Percentiles rank a stretch among this genome's conserved stretches.
phyloP scores from a whole-genome alignment of 495 filamentous ascomycete genomes.

The Penicillium manginii region DNA sequence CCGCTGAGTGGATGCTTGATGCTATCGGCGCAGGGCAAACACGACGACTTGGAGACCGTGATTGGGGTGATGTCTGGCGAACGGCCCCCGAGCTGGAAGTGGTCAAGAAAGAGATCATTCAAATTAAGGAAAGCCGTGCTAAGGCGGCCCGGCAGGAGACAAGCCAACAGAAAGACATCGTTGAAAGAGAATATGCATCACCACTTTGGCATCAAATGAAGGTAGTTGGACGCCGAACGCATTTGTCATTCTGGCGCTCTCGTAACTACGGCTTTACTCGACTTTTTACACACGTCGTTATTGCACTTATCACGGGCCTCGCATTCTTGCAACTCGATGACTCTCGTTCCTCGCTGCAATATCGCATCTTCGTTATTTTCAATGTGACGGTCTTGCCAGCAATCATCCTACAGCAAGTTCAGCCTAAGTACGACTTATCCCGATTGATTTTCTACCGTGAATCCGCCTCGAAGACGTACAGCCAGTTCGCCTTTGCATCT shows the following conservation, averaged over 20 bases:
- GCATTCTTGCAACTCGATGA: slow-evolving; percentile 71
- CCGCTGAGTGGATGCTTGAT: slow-evolving; percentile 88
- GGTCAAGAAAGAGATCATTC: slow-evolving; percentile 65
- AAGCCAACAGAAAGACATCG: slow-evolving; percentile 25
- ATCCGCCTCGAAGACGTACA: slow-evolving; percentile 77
- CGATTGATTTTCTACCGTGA: slow-evolving; percentile 80
- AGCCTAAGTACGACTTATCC: slow-evolving; percentile 76
- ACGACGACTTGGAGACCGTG: slow-evolving; percentile 70
- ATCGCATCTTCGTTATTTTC: slow-evolving; percentile 83
- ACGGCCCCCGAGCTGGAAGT: slow-evolving; percentile 70
- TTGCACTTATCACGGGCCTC: slow-evolving; percentile 74
- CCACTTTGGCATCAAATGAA: slow-evolving; percentile 73
- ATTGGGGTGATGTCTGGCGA: slow-evolving; percentile 82
- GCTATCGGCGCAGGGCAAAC: slow-evolving; percentile 78
- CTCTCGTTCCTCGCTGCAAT: slow-evolving; percentile 69
- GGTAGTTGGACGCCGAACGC: slow-evolving; percentile 64
- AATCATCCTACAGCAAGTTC: slow-evolving; percentile 75
- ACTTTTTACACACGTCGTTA: slow-evolving; percentile 74
- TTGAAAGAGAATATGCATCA: slow-evolving; percentile 73
- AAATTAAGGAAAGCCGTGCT: slow-evolving; percentile 65
- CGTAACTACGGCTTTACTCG: slow-evolving; percentile 80
- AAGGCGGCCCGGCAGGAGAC: slow-evolving; percentile 40
- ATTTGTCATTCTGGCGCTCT: slow-evolving; percentile 72
- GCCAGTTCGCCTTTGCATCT: slow-evolving; percentile 68
- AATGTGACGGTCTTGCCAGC: slow-evolving; percentile 77